Evolutionary conservation across 768 basidiomycete genomes (phyloP), one percentile per base, ranked within the genome.

Genomic region (Termitomyces sp.): DNA sequence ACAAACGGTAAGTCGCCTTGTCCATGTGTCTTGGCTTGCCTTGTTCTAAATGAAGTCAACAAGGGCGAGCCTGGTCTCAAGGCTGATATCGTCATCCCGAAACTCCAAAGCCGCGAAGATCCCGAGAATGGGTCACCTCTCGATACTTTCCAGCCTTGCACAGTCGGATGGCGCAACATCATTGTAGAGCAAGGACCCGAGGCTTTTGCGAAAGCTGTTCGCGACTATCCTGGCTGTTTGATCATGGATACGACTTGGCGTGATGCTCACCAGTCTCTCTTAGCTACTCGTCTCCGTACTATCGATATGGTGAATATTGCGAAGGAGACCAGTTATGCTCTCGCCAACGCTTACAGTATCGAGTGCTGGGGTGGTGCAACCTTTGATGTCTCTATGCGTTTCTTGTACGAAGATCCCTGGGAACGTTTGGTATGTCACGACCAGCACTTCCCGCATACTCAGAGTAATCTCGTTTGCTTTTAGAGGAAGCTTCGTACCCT

Each of bases 241-340:
- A 95, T 97, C 75, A 94, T 95, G 93, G 93, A 99, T 75, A 98
- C 96, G 31, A 98, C 96, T 1, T 98, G 97, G 96, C 91, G 97
- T 72, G 97, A 99, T 69, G 97, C 97, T 24, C 97, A 99, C 73
- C 97, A 99, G 74, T 97, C 95, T 31, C 82, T 99, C 37, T 86
- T 99, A 57, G 97, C 97, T 48, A 99, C 97, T 31, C 90, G 97
- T 61, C 81, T 99, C 52, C 86, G 97, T 63, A 98, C 97, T 11
- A 86, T 89, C 63, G 97, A 99, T 69, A 98, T 98, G 86, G 92
- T 87, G 65, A 98, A 97, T 76, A 98, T 99, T 62, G 97, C 97
- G 55, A 97, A 92, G 73, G 95, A 97, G 81, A 98, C 97, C 1
- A 93, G 90, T 69, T 89, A 91, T 71, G 96, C 96, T 1, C 81